Base-by-base conservation (phyloP, 2,329 filamentous ascomycete species). In the Neofusicoccum kwambonambiense region DNA sequence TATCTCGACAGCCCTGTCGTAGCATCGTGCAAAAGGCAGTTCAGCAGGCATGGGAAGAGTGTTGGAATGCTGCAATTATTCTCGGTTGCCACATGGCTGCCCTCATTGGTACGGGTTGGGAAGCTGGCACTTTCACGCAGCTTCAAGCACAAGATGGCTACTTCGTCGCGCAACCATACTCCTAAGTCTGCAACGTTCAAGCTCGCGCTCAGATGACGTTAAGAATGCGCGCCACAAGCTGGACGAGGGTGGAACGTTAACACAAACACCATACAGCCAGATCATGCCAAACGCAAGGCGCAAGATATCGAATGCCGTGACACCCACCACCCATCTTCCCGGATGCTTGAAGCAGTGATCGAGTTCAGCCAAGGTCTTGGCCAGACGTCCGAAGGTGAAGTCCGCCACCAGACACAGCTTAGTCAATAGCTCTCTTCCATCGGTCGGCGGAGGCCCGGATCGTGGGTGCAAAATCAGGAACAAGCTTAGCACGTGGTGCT, bases 301-400 rank as follows among this genome's bases (percentile, higher is more conserved):
- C 41, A 37, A 35, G 39, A 58, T 45, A 45, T 45, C n/a, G 54
- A 19, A 44, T 44, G 54, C 54, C 11, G 54, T 58, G 54, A 45
- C 39, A 58, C 51, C 51, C 39, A 58, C 39, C 15, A 44, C 17
- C 13, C 15, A 11, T 17, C 2, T 35, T 35, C 27, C 8, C 4
- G 27, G 49, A 35, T 34, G 27, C 41, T 19, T 27, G 31, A 60
- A 58, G 27, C 27, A 35, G 42, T 57, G 13, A 17, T 5, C 12
- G 22, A 39, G 13, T 35, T 60, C 56, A 60, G 56, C 56, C 56
- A 60, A 60, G 56, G 41, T 22, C 56, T 60, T 60, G 56, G 56
- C 56, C 27, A 45, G 56, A 60, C 56, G 56, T 60, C 27, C 27
- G 56, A 60, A 47, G 56, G 35, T 47, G 42, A 47, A 47, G 56